These are phyloP conservation scores for Alternaria infectoria DNA, from an alignment of 2,329 filamentous ascomycete species.

Conservation along the genomic window DNA sequence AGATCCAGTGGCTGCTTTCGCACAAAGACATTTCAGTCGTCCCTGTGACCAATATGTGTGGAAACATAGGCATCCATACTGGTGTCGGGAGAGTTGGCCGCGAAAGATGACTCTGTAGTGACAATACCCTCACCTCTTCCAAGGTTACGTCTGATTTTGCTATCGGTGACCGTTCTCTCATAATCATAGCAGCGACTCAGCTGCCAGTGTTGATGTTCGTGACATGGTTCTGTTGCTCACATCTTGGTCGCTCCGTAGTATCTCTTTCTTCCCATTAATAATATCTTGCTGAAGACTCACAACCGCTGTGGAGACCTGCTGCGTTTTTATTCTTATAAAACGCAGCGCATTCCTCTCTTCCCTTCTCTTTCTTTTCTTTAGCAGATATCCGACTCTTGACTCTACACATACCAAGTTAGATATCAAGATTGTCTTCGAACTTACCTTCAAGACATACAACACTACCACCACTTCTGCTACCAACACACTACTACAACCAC, in stretches of 20 bases:
- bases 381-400: not conserved
- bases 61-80: not conserved
- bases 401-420: not conserved
- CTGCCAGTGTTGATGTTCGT: not conserved
- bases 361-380: not conserved
- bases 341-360: not conserved
- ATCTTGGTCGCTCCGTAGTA: not conserved
- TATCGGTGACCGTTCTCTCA: not conserved
- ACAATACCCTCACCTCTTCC: not conserved
- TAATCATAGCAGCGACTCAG: not conserved
- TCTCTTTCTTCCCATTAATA: not conserved
- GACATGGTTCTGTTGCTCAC: not conserved
- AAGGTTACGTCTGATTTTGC: not conserved
- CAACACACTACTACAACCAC: not conserved
- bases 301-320: not conserved
- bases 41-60: not conserved
- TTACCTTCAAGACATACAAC: not conserved
- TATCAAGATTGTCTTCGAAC: not conserved
- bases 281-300: not conserved
- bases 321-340: not conserved
- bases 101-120: not conserved
- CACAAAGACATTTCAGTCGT: not conserved
- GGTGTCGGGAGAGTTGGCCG: not conserved
- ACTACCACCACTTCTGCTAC: not conserved
- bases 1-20: not conserved